phyloP scores from a whole-genome alignment of 2,329 filamentous ascomycete species.

The Phyllosticta citribraziliensis region DNA sequence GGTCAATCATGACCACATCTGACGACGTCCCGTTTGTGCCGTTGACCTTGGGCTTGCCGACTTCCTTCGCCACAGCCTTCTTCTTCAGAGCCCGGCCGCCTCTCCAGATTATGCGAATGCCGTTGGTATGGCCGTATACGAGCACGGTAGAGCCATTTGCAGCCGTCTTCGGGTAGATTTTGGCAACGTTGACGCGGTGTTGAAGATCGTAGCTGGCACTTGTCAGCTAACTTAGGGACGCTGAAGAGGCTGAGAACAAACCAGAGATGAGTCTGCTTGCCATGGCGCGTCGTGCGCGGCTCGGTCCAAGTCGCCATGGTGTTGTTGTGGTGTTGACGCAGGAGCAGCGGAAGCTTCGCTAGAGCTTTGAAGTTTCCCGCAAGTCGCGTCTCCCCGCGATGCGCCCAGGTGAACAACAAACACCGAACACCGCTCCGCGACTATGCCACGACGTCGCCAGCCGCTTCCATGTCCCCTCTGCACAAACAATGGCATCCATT shows the following conservation, averaged over 20 bases:
- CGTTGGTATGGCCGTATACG: conserved; percentile 49
- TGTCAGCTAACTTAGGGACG: too few species aligned
- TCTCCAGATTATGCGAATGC: conserved; percentile 51
- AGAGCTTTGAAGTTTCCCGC: conserved; percentile 10
- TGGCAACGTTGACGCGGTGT: conserved; percentile 46
- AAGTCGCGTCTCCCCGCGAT: conserved; percentile 11
- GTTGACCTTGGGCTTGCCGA: conserved; percentile 30
- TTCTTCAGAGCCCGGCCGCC: conserved; percentile 43
- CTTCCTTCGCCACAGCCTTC: conserved; percentile 15
- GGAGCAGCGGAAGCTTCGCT: conserved; percentile 4
- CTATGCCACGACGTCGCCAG: conserved; percentile 6
- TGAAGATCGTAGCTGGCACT: conserved; percentile 48
- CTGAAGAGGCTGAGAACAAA: not conserved
- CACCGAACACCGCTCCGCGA: not conserved
- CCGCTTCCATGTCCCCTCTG: conserved; percentile 23
- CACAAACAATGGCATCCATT: conserved; percentile 67
- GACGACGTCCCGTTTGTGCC: conserved; percentile 32
- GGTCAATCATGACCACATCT: conserved; percentile 43
- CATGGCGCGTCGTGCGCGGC: conserved; percentile 7
- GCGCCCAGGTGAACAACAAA: conserved; percentile 9
- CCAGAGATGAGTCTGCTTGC: conserved; percentile 10
- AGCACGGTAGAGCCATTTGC: conserved; percentile 54
- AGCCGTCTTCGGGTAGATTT: conserved; percentile 48
- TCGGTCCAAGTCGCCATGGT: conserved; percentile 5
- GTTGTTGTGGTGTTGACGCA: conserved; percentile 14